These are phyloP conservation scores for Ogataea glucozyma DNA, from an alignment of 805 yeast genomes.

Conservation along the genomic window DNA sequence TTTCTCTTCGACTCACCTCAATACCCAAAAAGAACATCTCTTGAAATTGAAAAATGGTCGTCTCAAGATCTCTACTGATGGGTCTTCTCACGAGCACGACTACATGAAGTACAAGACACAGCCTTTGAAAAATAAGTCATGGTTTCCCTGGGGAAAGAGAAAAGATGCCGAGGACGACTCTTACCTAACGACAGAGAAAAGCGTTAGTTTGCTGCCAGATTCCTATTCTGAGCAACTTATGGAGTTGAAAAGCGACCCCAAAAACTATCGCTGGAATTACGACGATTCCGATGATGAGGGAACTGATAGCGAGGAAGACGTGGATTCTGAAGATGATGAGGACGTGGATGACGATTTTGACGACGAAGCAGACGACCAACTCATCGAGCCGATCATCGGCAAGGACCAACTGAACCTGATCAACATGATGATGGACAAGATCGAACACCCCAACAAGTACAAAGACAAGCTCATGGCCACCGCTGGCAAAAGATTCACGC, in stretches of 20 bases:
- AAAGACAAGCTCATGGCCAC: slow-evolving; percentile 29
- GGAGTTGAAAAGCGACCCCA: slow-evolving; percentile 38
- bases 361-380: slow-evolving; percentile 40
- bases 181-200: slow-evolving; percentile 32
- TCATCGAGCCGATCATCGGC: slow-evolving; percentile 51
- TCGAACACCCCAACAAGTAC: slow-evolving; percentile 42
- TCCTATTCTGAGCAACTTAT: slow-evolving; percentile 36
- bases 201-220: slow-evolving; percentile 39
- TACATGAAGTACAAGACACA: slow-evolving; percentile 36
- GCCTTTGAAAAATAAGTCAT: slow-evolving; percentile 31
- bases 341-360: slow-evolving; percentile 38
- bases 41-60: slow-evolving; percentile 33
- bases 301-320: slow-evolving; percentile 19
- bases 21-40: slow-evolving; percentile 27
- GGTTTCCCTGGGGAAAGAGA: slow-evolving; percentile 36
- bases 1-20: slow-evolving; percentile 24
- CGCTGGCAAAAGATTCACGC: slow-evolving; percentile 35
- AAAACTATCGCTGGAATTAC: slow-evolving; percentile 40
- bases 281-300: slow-evolving; percentile 39
- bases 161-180: slow-evolving; percentile 33
- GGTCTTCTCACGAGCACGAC: slow-evolving; percentile 38
- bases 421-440: slow-evolving; percentile 47
- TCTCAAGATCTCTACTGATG: slow-evolving; percentile 32
- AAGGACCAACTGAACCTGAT: slow-evolving; percentile 49
- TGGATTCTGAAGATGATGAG: slow-evolving; percentile 29